Evolutionary conservation across 164 flowering plant species (phyloP), one percentile per base, ranked within the genome.

Genomic region (Macadamia tetraphylla): DNA sequence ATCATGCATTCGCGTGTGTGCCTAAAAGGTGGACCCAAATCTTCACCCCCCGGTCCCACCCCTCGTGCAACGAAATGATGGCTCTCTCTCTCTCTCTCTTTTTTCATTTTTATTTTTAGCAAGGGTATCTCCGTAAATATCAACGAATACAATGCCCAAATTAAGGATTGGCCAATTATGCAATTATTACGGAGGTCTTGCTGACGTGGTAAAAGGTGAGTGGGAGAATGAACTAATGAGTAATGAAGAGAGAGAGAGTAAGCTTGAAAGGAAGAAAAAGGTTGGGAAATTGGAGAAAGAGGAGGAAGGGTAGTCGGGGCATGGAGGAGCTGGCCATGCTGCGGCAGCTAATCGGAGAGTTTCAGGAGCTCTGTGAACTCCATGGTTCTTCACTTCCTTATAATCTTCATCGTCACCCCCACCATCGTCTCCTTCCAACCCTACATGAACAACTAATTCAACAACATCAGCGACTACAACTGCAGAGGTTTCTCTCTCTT

Each of bases 251-350:
- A 63, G 40, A 9, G 35, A 30, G 62, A 58, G 23, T 23, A 23
- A 23, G 23, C 23, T 23, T 23, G 23, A 23, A 23, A 61, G 60
- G 59, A 43, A 57, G 55, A 31, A 6, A 63, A 40, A 43, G 18
- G 29, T 1, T 12, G 14, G 42, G 31, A 42, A 71, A 29, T 73
- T 56, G 56, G 23, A 62, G 58, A 51, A 6, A 65, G 18, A 9
- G 65, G 64, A 49, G 23, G 75, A 43, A 48, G 46, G 29, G 69
- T 52, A 55, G 63, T 29, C 60, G 46, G 79, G 81, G 71, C 71
- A 86, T 88, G 94, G 89, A 82, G 78, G 84, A 76, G 44, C 68
- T 81, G 81, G 87, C 87, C 80, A 86, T 90, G 94, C 86, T 90
- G 46, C 83, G 93, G 81, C 89, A 87, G 67, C 77, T 92, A 66